Percentiles rank a stretch among this genome's conserved stretches.
phyloP scores from a whole-genome alignment of 1,284 basidiomycete species.

The Fistulina hepatica region DNA sequence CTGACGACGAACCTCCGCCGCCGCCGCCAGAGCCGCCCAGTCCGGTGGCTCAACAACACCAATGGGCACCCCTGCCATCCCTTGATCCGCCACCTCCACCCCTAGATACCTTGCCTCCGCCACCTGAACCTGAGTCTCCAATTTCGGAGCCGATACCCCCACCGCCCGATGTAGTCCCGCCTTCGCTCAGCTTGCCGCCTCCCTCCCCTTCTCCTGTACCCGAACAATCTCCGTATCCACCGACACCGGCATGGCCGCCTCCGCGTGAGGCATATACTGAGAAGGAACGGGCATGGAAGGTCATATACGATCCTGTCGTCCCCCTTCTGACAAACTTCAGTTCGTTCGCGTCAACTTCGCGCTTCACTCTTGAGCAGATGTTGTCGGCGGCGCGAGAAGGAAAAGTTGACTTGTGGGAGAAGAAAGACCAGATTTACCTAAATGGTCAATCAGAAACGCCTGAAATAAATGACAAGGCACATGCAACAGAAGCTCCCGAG shows the following conservation, averaged over 20 bases:
- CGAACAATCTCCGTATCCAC: conserved; percentile 25
- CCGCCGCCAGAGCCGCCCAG: conserved; percentile 9
- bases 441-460: background rate
- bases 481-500: background rate
- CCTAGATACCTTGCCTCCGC: conserved; percentile 7
- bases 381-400: background rate
- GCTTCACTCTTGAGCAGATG: conserved; percentile 2
- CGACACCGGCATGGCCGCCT: conserved; percentile 36
- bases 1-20: conserved; percentile 14
- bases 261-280: conserved; percentile 33
- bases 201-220: conserved; percentile 11
- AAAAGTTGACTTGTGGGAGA: background rate
- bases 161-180: too few relatives aligned
- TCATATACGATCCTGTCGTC: conserved; percentile 50
- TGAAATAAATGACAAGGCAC: background rate
- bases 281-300: conserved; percentile 41
- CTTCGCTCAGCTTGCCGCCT: too few relatives aligned
- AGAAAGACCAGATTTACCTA: background rate
- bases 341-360: conserved; percentile 4
- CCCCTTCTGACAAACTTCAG: conserved; percentile 4
- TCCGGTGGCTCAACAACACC: conserved; percentile 17
- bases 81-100: conserved; percentile 9
- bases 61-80: conserved; percentile 6
- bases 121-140: conserved; percentile 13
- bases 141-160: too few relatives aligned